Base-by-base conservation (phyloP, 2,329 filamentous ascomycete species). In the Paracamarosporium sp. region DNA sequence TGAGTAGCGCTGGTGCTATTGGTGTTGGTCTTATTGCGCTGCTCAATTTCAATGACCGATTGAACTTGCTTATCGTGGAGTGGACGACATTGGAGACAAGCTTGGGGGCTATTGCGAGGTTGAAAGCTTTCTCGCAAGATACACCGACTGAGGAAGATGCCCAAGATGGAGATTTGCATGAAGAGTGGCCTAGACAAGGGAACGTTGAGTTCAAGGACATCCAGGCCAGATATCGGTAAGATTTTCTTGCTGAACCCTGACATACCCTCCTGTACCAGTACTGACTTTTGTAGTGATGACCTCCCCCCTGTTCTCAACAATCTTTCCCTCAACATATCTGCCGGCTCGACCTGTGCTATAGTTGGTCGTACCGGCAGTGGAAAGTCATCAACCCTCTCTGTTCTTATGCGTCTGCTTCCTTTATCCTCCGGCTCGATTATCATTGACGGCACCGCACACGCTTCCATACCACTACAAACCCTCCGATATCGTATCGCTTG, bases 81-180 rank as follows among this genome's bases (percentile, higher is more conserved):
- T 86, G 83, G 83, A 86, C 84, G 1, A 75, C 76, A 20, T 70
- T 87, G 35, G 85, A 87, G 61, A 86, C 83, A 0, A 79, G 79
- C 25, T 78, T 87, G 36, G 84, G 84, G 3, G 83, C 84, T 4
- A 78, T 87, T 25, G 73, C 79, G 13, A 76, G 85, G 11, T 76
- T 86, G 52, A 81, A 80, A 61, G 71, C 77, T 5, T 85, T 85
- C 56, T 75, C 73, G 3, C 69, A 75, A 15, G 75, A 70, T 17
- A 78, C 78, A 1, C 63, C 72, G 5, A 73, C 74, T 1, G 81
- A 83, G 60, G 82, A 64, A 65, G 70, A 40, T 57, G 61, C 5
- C 45, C 61, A 24, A 22, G 46, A 59, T n/a, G 25, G 35, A 60
- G 72, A 11, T 67, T 73, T 24, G 54, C 48, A 43, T 7, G 27